Evolutionary conservation across 2,329 filamentous ascomycete species (phyloP).

Genomic region (Ambrosiella xylebori): DNA sequence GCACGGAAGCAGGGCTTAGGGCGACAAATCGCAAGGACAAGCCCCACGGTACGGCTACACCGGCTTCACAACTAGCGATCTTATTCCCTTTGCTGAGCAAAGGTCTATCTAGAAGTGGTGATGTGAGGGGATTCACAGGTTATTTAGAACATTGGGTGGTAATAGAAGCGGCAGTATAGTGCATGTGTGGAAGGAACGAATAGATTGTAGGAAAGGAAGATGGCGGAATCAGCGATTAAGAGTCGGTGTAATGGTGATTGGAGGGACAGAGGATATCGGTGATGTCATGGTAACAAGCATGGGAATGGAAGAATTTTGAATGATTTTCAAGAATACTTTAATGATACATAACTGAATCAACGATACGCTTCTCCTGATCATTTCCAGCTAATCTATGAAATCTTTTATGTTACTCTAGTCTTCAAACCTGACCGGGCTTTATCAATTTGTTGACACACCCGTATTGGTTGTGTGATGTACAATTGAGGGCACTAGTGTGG

Average conservation of each 20-base stretch:
- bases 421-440: too few species aligned
- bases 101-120: neutral
- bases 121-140: neutral
- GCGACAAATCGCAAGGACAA: too few species aligned
- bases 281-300: neutral
- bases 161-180: neutral
- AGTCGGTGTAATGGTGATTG: neutral
- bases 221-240: neutral
- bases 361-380: too few species aligned
- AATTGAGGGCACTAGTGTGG: too few species aligned
- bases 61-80: neutral
- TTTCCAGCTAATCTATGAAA: too few species aligned
- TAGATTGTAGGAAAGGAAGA: neutral
- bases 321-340: neutral
- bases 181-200: neutral
- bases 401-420: too few species aligned
- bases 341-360: too few species aligned
- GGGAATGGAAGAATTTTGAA: neutral
- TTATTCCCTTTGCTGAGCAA: neutral
- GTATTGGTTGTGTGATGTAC: too few species aligned
- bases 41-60: too few species aligned
- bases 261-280: neutral
- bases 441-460: too few species aligned
- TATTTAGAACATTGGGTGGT: neutral
- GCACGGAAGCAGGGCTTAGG: too few species aligned